Evolutionary conservation across 2,329 filamentous ascomycete species (phyloP), one percentile per base, ranked within the genome.

Genomic region (Cercospora beticola): DNA sequence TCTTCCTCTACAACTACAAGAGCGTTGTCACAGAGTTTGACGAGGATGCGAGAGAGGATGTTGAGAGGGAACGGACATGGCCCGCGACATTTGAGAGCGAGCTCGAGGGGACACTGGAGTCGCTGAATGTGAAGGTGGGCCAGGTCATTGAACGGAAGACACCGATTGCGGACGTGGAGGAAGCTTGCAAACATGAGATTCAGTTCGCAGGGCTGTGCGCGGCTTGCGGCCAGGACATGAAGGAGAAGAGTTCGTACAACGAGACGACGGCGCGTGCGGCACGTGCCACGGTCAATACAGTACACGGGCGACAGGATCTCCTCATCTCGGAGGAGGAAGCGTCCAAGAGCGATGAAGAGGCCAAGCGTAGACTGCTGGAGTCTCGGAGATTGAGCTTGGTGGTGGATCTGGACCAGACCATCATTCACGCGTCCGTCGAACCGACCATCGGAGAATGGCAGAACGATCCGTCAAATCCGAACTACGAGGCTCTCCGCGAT

Each of bases 361-460:
- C 93, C 14, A 97, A 97, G 82, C 87, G 89, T 69, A 89, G 94
- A 21, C 84, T 99, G 52, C 84, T 99, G 54, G 86, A 89, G 68
- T 88, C 91, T 70, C 88, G 91, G 74, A 97, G 97, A 82, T 86
- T 99, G 56, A 97, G 92, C 57, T 86, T 99, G 56, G 95, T 99
- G 28, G 95, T 99, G 74, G 95, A 99, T 84, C 85, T 99, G 65
- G 95, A 99, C 79, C 94, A 98, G 83, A 99, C 95, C 67, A 95
- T 99, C 76, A 99, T 99, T 73, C 95, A 99, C 80, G 95, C 95
- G 28, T 97, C 93, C 70, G 96, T 98, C 76, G 95, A 99, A 74
- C 94, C 94, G 6, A 99, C 95, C 0, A 90, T 99, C 65, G 93
- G 90, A 71, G 94, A 99, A 79, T 99, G 95, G 95, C 92, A 97